Evolutionary conservation across 768 basidiomycete genomes (phyloP).

Genomic region (Tephrocybe sp.): DNA sequence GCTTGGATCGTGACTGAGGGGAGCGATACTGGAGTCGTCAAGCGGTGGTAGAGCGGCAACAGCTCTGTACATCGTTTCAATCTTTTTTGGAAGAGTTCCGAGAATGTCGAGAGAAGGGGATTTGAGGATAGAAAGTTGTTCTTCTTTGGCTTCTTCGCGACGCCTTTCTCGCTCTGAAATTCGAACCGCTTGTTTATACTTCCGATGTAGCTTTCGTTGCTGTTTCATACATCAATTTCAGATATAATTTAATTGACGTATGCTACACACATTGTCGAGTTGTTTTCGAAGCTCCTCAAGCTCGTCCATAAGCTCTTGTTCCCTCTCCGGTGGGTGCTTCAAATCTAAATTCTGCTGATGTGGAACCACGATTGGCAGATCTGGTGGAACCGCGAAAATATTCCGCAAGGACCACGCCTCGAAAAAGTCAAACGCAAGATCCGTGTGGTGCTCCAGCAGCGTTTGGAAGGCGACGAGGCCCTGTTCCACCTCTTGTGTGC

Average conservation of each 20-base stretch:
- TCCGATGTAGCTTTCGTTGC: constrained; percentile 65
- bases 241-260: background rate
- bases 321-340: constrained; percentile 50
- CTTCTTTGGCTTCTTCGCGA: constrained; percentile 42
- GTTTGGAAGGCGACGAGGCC: constrained; percentile 87
- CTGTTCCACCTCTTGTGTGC: constrained; percentile 69
- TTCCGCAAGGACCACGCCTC: constrained; percentile 89
- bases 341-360: constrained; percentile 77
- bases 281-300: constrained; percentile 64
- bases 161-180: constrained; percentile 42
- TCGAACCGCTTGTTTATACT: constrained; percentile 52
- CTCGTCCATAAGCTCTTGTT: constrained; percentile 62
- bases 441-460: constrained; percentile 81
- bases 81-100: constrained; percentile 34
- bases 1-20: constrained; percentile 50
- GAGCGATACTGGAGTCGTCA: constrained; percentile 34
- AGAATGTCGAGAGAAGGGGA: constrained; percentile 39
- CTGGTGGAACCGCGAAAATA: constrained; percentile 74
- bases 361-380: constrained; percentile 68
- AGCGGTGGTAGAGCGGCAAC: constrained; percentile 50
- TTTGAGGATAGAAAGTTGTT: constrained; percentile 42
- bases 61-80: constrained; percentile 43
- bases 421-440: constrained; percentile 89
- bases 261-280: constrained; percentile 62
- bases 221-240: constrained; percentile 23